These are phyloP conservation scores for Garcia nutans DNA, from an alignment of 345 rosid genomes.

Conservation along the genomic window DNA sequence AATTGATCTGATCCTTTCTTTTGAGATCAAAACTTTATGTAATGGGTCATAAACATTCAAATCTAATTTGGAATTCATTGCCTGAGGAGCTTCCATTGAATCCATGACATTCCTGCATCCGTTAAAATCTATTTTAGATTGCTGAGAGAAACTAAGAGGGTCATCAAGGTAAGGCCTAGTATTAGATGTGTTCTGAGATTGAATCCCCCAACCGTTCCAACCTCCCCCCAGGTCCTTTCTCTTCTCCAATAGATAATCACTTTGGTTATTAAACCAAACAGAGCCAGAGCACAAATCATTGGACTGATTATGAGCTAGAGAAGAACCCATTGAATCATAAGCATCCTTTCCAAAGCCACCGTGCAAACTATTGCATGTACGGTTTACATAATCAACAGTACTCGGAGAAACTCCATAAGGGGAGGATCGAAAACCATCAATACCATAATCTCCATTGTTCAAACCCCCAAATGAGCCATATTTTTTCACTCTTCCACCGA, in stretches of 20 bases:
- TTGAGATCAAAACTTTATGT: conserved; percentile 22
- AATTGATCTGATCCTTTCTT: conserved; percentile 20
- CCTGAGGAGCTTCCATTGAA: conserved; percentile 17
- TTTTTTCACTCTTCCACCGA: conserved; percentile 20
- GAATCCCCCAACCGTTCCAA: conserved; percentile 16
- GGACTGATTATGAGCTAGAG: conserved; percentile 21
- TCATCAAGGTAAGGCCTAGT: conserved; percentile 23
- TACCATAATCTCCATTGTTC: conserved; percentile 24
- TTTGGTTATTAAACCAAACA: conserved; percentile 23
- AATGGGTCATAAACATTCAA: conserved; percentile 18
- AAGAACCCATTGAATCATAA: conserved; percentile 30
- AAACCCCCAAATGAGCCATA: conserved; percentile 29
- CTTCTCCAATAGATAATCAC: conserved; percentile 33
- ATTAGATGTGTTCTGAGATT: conserved; percentile 14
- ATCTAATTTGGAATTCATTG: conserved; percentile 19
- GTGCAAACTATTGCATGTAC: conserved; percentile 31
- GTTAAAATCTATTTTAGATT: conserved; percentile 21
- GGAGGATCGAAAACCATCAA: conserved; percentile 29
- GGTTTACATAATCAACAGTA: conserved; percentile 24
- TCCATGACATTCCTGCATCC: conserved; percentile 22
- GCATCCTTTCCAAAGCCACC: conserved; percentile 29
- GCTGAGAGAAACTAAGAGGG: conserved; percentile 20
- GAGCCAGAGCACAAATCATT: conserved; percentile 20
- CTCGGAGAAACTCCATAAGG: conserved; percentile 22
- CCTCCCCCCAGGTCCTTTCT: conserved; percentile 27